These are phyloP conservation scores for Nicotiana tabacum DNA, from an alignment of 257 asterid genomes.

Conservation along the genomic window DNA sequence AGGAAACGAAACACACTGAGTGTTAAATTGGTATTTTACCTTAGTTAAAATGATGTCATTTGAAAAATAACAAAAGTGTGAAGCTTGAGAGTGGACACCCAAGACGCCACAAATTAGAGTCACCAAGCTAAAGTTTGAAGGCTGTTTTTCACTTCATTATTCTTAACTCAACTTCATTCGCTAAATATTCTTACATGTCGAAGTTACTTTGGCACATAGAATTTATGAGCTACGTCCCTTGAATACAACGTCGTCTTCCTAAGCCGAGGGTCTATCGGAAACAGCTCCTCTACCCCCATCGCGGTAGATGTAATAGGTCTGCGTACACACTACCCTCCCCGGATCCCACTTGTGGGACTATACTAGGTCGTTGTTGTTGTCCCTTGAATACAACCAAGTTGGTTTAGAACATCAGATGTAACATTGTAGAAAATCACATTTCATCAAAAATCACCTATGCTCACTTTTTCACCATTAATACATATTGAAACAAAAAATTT, in stretches of 20 bases:
- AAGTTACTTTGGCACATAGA: neutral
- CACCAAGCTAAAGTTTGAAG: neutral
- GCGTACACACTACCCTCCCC: no score
- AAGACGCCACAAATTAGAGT: neutral
- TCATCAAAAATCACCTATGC: neutral
- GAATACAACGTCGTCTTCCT: neutral
- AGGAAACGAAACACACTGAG: neutral
- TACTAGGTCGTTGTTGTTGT: no score
- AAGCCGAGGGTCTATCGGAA: no score
- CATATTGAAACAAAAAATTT: neutral
- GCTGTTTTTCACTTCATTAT: neutral
- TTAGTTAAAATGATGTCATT: neutral
- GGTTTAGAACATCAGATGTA: neutral
- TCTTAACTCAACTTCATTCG: neutral
- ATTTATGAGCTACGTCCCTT: neutral
- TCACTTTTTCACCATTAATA: neutral
- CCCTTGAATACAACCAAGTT: neutral
- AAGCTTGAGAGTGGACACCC: neutral
- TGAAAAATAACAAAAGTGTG: neutral
- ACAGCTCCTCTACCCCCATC: no score
- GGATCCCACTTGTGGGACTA: no score
- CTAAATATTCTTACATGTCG: neutral
- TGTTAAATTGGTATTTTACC: neutral
- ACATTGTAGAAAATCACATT: neutral
- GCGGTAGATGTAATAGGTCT: no score